These are phyloP conservation scores for Parascedosporium putredinis DNA, from an alignment of 2,329 filamentous ascomycete genomes.

Conservation along the genomic window DNA sequence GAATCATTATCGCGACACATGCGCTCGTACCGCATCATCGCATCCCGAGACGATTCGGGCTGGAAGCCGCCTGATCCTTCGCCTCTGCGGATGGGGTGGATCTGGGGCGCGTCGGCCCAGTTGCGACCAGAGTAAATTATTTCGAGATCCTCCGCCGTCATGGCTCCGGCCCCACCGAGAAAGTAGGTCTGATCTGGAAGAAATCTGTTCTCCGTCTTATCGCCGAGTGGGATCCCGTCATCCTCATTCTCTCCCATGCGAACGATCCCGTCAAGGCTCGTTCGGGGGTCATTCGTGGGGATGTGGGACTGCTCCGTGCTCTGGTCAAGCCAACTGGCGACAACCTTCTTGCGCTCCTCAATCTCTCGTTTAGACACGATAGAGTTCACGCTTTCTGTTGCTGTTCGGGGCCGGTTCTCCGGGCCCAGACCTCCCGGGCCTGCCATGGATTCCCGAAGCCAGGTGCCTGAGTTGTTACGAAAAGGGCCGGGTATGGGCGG, in stretches of 20 bases:
- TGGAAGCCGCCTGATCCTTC: slow-evolving; percentile 27
- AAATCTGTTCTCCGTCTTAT: slow-evolving; percentile 39
- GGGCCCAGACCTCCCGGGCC: slow-evolving; percentile 38
- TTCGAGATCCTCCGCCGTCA: slow-evolving; percentile 36
- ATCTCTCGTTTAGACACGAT: slow-evolving; percentile 28
- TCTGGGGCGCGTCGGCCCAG: slow-evolving; percentile 38
- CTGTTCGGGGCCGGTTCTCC: slow-evolving; percentile 28
- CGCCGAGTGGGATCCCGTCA: slow-evolving; percentile 33
- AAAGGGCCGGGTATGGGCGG: slow-evolving; percentile 14
- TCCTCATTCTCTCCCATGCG: slow-evolving; percentile 24
- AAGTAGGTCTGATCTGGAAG: slow-evolving; percentile 41
- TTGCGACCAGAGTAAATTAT: slow-evolving; percentile 37
- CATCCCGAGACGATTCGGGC: slow-evolving; percentile 40
- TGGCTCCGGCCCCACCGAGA: slow-evolving; percentile 26
- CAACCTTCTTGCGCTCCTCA: slow-evolving; percentile 36
- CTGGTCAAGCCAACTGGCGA: slow-evolving; percentile 39
- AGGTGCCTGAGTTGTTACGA: slow-evolving; percentile 31
- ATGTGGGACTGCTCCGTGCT: slow-evolving; percentile 16
- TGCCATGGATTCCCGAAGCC: slow-evolving; percentile 27
- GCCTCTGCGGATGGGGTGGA: slow-evolving; percentile 31
- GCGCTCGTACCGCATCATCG: slow-evolving; percentile 41
- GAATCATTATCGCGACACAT: slow-evolving; percentile 47
- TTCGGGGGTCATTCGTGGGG: slow-evolving; percentile 14
- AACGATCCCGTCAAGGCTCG: slow-evolving; percentile 13
- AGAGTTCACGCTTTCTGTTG: slow-evolving; percentile 40